Percentiles rank a stretch among this genome's conserved stretches.
These are phyloP conservation scores for Umbellularia californica DNA, from an alignment of 164 flowering plant species.

Conservation along the genomic window DNA sequence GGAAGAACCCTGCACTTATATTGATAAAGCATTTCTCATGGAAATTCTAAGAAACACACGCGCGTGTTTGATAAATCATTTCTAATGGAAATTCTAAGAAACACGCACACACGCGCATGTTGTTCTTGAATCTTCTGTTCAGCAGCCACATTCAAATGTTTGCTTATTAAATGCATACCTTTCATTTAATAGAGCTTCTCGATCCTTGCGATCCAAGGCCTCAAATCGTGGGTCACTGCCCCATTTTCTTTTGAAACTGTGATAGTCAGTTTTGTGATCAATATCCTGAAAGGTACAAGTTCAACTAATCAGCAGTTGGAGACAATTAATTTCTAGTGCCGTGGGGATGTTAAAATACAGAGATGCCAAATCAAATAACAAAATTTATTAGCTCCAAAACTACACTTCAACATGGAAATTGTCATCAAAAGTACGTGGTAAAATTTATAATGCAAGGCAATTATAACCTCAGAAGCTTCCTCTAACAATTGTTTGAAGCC, in stretches of 20 bases:
- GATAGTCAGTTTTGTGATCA: conserved; percentile 68
- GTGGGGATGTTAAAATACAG: background rate
- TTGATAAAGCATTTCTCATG: background rate
- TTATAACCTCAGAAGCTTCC: conserved; percentile 82
- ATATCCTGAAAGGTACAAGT: conserved; percentile 57
- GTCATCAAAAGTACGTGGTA: background rate
- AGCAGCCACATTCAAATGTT: background rate
- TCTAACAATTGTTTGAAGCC: conserved; percentile 88
- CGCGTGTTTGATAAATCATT: conserved; percentile 1
- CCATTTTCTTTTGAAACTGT: conserved; percentile 76
- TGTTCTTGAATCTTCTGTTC: background rate
- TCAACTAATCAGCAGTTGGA: conserved; percentile 2
- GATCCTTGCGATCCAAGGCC: conserved; percentile 88
- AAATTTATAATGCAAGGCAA: conserved; percentile 11
- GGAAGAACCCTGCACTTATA: conserved; percentile 56
- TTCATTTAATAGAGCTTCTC: conserved; percentile 74
- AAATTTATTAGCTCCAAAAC: background rate
- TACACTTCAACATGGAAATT: background rate
- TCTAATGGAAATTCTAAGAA: background rate
- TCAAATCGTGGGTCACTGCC: conserved; percentile 83
- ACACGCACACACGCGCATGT: no score
- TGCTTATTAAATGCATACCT: conserved; percentile 40
- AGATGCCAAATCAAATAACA: conserved; percentile 5
- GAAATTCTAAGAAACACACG: background rate
- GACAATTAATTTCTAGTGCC: no score